Evolutionary conservation across 2,329 filamentous ascomycete species (phyloP).

Genomic region (Aspergillus japonicus): DNA sequence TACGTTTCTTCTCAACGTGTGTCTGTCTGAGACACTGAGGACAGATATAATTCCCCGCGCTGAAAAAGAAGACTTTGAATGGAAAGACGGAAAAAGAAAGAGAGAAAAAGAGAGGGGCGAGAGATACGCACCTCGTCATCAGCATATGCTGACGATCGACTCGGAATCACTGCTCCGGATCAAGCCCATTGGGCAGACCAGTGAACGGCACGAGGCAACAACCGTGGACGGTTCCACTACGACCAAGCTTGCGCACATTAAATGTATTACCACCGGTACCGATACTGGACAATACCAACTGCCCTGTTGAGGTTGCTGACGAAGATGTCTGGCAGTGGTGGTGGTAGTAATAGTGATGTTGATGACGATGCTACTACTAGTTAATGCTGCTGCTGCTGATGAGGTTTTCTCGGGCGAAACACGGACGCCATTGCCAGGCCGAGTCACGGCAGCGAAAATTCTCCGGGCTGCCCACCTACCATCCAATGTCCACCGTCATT

Average conservation of each 20-base stretch:
- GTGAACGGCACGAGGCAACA: constrained; percentile 5
- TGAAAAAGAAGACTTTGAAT: background rate
- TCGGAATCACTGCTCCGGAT: constrained; percentile 8
- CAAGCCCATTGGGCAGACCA: constrained; percentile 3
- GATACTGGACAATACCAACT: background rate
- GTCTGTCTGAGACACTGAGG: background rate
- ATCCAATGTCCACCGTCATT: background rate
- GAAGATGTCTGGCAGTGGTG: background rate
- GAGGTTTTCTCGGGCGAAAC: constrained; percentile 3
- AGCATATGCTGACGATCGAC: constrained; percentile 8
- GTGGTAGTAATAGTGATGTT: background rate
- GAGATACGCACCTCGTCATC: background rate
- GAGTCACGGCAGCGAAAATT: constrained; percentile 3
- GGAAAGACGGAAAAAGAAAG: background rate
- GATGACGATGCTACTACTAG: background rate
- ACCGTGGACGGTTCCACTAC: constrained; percentile 7
- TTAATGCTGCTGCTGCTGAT: background rate
- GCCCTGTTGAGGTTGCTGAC: background rate
- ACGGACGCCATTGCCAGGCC: background rate
- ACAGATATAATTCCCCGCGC: too few species aligned
- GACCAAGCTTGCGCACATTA: background rate
- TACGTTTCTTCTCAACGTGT: background rate
- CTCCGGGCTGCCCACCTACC: background rate
- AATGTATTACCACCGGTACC: background rate
- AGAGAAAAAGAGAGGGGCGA: background rate